These are phyloP conservation scores for Gomphus bonarii DNA, from an alignment of 1,284 basidiomycete species.

Conservation along the genomic window DNA sequence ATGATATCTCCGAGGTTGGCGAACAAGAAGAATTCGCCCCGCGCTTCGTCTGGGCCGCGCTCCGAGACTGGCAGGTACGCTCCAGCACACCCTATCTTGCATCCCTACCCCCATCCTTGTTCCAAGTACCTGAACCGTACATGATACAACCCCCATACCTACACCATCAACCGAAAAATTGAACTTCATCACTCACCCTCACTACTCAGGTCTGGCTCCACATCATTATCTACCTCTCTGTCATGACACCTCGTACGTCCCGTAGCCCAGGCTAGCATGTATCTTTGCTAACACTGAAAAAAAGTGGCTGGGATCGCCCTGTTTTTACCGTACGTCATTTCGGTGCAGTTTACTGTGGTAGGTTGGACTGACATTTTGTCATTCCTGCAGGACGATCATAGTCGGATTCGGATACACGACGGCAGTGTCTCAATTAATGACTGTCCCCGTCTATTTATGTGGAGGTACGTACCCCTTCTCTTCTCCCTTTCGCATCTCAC, in stretches of 20 bases:
- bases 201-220: not conserved
- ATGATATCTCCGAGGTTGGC: conserved; percentile 25
- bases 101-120: not conserved
- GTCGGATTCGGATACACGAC: not conserved
- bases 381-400: not conserved
- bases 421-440: not conserved
- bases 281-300: too few species aligned
- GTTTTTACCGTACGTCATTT: not conserved
- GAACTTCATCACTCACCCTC: too few species aligned
- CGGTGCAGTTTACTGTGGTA: not conserved
- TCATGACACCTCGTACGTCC: not conserved
- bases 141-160: too few species aligned
- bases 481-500: not conserved
- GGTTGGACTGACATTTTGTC: not conserved
- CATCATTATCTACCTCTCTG: not conserved
- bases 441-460: not conserved
- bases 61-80: conserved; percentile 54
- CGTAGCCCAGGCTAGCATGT: too few species aligned
- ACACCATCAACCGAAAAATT: too few species aligned
- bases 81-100: conserved; percentile 13
- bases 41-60: conserved; percentile 41
- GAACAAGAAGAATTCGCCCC: conserved; percentile 51
- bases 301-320: not conserved
- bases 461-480: not conserved
- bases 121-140: too few species aligned